Conservation (phyloP, 345 rosid species). For the Tarenaya hassleriana region DNA sequence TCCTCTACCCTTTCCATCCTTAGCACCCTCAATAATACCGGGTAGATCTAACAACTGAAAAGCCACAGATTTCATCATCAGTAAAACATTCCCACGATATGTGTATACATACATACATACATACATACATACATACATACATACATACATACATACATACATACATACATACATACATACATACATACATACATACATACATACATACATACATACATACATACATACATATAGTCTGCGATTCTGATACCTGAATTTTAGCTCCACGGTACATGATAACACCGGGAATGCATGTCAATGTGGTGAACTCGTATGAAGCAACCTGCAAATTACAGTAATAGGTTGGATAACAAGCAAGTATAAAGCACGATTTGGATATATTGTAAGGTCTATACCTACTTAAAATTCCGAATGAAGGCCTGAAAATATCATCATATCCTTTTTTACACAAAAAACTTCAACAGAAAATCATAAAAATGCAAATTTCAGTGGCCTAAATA, state of each 20-base stretch:
- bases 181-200: not conserved
- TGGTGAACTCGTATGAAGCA: slow-evolving; percentile 97
- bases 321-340: slow-evolving; percentile 44
- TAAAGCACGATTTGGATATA: not conserved
- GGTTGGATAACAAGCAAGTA: slow-evolving; percentile 3
- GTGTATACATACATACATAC: not conserved
- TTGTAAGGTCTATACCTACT: not conserved
- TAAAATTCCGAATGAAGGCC: too few species aligned
- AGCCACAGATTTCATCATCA: slow-evolving; percentile 4
- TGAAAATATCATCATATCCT: too few species aligned
- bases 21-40: slow-evolving; percentile 98
- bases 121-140: not conserved
- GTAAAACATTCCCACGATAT: not conserved
- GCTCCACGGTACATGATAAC: slow-evolving; percentile 94
- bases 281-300: slow-evolving; percentile 94
- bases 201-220: not conserved
- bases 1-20: slow-evolving; percentile 99
- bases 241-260: slow-evolving; percentile 68
- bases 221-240: not conserved
- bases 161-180: not conserved
- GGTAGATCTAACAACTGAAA: slow-evolving; percentile 92
- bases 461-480: not conserved
- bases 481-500: too few species aligned
- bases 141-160: not conserved
- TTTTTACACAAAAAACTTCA: too few species aligned